Conservation (phyloP, 129 eudicot species). For the Artemisia annua region DNA sequence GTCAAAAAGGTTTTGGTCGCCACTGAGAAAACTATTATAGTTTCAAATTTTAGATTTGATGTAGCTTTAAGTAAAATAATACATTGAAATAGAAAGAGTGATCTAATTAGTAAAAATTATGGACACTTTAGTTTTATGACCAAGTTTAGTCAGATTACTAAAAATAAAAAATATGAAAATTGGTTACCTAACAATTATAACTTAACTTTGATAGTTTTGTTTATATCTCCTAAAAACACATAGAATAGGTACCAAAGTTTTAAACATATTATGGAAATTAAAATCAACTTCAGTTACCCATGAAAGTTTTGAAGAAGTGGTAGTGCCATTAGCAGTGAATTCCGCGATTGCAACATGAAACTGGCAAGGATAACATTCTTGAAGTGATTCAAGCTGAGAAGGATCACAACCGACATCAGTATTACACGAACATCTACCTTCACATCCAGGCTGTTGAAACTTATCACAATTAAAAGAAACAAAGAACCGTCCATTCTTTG, state of each 20-base stretch:
- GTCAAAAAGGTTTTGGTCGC: too few species aligned
- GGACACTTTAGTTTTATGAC: too few species aligned
- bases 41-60: neutral
- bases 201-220: too few species aligned
- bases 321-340: slow-evolving; percentile 39
- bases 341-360: slow-evolving; percentile 48
- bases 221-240: too few species aligned
- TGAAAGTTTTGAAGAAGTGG: slow-evolving; percentile 36
- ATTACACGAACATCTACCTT: slow-evolving; percentile 60
- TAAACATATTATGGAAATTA: neutral
- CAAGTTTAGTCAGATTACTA: too few species aligned
- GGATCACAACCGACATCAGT: slow-evolving; percentile 53
- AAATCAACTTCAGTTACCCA: slow-evolving; percentile 25
- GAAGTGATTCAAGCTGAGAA: slow-evolving; percentile 24
- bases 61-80: too few species aligned
- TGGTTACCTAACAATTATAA: too few species aligned
- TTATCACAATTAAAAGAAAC: slow-evolving; percentile 51
- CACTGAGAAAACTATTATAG: neutral
- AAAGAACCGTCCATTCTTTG: slow-evolving; percentile 44
- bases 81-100: too few species aligned
- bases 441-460: slow-evolving; percentile 43
- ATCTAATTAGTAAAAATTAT: too few species aligned
- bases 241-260: neutral
- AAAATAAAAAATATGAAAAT: too few species aligned
- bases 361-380: slow-evolving; percentile 42